Conservation (phyloP, 169 alveolate species). For the Amoebophrya sp. region DNA sequence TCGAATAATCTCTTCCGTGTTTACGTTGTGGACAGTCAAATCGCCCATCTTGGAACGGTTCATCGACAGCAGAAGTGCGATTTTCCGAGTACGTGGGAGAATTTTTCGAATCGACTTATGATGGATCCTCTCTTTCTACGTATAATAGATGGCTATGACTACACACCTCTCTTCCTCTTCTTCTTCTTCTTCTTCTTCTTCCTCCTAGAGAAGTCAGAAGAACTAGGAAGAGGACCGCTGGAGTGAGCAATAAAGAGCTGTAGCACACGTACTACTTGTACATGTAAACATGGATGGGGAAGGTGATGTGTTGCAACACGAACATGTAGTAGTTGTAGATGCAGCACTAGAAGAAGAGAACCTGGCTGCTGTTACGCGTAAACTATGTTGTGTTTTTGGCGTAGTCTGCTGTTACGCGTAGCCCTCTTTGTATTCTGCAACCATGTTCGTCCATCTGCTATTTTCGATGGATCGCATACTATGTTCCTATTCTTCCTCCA, state of each 20-base stretch:
- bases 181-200: background rate
- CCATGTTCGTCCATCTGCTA: too few relatives aligned
- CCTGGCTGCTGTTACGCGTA: too few relatives aligned
- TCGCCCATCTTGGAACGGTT: background rate
- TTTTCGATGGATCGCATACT: too few relatives aligned
- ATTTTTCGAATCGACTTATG: background rate
- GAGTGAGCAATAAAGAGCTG: background rate
- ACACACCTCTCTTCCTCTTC: background rate
- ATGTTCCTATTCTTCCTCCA: too few relatives aligned
- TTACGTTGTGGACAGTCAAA: background rate
- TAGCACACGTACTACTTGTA: background rate
- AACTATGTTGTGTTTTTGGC: too few relatives aligned
- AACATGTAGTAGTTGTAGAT: too few relatives aligned
- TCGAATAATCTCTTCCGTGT: background rate
- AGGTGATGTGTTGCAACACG: too few relatives aligned
- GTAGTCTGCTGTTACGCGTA: too few relatives aligned
- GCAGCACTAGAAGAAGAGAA: too few relatives aligned
- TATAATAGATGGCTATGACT: background rate
- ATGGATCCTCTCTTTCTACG: too few relatives aligned
- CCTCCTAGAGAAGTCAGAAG: background rate
- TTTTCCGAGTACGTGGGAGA: background rate
- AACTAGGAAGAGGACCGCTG: background rate
- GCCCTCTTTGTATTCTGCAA: too few relatives aligned
- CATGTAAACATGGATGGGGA: too few relatives aligned
- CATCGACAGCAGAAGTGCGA: background rate